Conservation (phyloP, 2,329 filamentous ascomycete species). For the Botrytis paeoniae region DNA sequence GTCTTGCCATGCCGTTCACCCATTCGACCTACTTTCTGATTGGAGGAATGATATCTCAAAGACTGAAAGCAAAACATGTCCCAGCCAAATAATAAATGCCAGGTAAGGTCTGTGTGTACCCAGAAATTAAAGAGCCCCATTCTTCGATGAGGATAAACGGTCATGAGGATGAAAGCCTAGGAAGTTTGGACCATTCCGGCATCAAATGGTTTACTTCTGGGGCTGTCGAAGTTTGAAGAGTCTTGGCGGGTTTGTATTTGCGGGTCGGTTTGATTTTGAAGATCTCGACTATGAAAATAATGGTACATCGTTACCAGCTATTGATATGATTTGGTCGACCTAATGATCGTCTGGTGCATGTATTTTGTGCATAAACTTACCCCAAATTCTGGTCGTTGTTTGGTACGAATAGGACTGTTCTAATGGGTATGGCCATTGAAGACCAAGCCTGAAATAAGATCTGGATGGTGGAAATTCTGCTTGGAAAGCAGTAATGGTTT, state of each 20-base stretch:
- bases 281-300: background rate
- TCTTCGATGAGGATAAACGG: background rate
- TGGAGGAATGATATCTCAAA: background rate
- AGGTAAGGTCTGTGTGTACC: background rate
- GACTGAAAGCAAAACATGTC: background rate
- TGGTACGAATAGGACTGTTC: background rate
- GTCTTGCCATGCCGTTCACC: background rate
- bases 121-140: background rate
- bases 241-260: background rate
- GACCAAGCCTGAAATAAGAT: background rate
- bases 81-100: background rate
- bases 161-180: background rate
- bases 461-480: background rate
- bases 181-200: conserved; percentile 2
- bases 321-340: background rate
- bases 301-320: background rate
- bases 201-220: conserved; percentile 4
- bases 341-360: conserved; percentile 1
- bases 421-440: background rate
- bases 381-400: background rate
- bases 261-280: background rate
- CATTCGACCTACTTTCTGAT: background rate
- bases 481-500: background rate
- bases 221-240: background rate
- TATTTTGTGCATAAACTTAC: conserved; percentile 7